Base-by-base conservation (phyloP, 441 rosid species). In the Bocquillonia castaneifolia region DNA sequence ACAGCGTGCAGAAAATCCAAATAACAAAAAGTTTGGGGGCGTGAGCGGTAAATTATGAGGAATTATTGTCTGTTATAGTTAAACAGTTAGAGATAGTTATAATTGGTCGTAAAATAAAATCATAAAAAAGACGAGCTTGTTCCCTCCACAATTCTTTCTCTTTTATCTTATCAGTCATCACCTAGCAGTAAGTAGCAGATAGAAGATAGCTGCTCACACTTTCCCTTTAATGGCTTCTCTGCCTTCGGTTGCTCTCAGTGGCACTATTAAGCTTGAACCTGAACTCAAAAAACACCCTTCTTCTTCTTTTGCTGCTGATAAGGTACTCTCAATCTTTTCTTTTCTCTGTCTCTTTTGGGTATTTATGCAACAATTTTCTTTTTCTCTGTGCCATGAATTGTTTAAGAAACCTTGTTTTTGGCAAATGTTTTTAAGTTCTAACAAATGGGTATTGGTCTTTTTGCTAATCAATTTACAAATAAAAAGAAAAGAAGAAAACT, bases 211-310 rank as follows among this genome's bases (percentile, higher is more conserved):
- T n/a, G 29, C 47, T 58, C 29, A 17, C 25, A 10, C 59, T 5
- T 42, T 37, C 2, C 31, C 29, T 34, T 72, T 28, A 52, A 83
- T 83, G 87, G 82, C 83, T 74, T 75, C 81, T 71, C 59, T 82
- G 70, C 79, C 82, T 74, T 77, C 81, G 1, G 64, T 71, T 59
- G 17, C 80, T 32, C 63, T 70, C 55, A 55, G 36, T 57, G 14
- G 62, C 59, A 59, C 77, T 22, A 72, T 73, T 64, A 72, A 71
- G 72, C 84, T 78, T 59, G 74, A 78, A 47, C 71, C 76, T 50
- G 71, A 72, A 58, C 68, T 69, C 77, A 71, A 69, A 44, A 80
- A 50, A 15, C 79, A 47, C 60, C 69, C 67, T 50, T 17, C 63
- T 63, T 23, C 77, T 60, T 62, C 80, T 73, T 66, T 67, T 57